phyloP scores from a whole-genome alignment of 305 asterid species.

The Fraxinus paxiana region DNA sequence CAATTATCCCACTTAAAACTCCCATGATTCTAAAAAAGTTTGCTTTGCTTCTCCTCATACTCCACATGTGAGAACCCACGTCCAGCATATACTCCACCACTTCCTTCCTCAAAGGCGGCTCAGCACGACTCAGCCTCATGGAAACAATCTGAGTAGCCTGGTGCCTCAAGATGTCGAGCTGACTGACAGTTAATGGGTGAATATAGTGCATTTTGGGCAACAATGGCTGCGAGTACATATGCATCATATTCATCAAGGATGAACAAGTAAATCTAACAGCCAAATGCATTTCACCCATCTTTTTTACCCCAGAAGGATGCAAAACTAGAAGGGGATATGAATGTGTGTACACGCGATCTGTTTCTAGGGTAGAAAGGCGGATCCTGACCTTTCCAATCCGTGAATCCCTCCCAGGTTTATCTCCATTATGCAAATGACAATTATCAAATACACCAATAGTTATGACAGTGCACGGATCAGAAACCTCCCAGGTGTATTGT shows the following conservation, averaged over 20 bases:
- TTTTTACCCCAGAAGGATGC: conserved; percentile 68
- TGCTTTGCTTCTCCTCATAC: conserved; percentile 74
- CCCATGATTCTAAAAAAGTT: conserved; percentile 63
- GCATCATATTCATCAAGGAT: conserved; percentile 50
- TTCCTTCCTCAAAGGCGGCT: conserved; percentile 68
- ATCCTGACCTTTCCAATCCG: conserved; percentile 71
- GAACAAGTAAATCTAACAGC: conserved; percentile 63
- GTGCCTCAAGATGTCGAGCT: conserved; percentile 60
- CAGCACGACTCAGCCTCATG: conserved; percentile 62
- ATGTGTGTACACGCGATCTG: conserved; percentile 51
- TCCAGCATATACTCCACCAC: conserved; percentile 69
- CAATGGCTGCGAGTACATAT: conserved; percentile 48
- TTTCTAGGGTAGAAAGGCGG: conserved; percentile 64
- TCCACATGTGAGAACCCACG: conserved; percentile 66
- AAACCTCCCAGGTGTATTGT: conserved; percentile 79
- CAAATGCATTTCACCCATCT: conserved; percentile 70
- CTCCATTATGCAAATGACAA: conserved; percentile 47
- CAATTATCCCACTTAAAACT: conserved; percentile 37
- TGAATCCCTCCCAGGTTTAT: conserved; percentile 38
- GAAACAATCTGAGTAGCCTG: conserved; percentile 69
- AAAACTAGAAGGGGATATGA: conserved; percentile 66
- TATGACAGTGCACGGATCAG: conserved; percentile 64
- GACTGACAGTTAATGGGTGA: conserved; percentile 59
- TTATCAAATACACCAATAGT: conserved; percentile 73
- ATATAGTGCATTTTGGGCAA: conserved; percentile 78